Conservation (phyloP, 148 eudicot species). For the Arctostaphylos glauca region DNA sequence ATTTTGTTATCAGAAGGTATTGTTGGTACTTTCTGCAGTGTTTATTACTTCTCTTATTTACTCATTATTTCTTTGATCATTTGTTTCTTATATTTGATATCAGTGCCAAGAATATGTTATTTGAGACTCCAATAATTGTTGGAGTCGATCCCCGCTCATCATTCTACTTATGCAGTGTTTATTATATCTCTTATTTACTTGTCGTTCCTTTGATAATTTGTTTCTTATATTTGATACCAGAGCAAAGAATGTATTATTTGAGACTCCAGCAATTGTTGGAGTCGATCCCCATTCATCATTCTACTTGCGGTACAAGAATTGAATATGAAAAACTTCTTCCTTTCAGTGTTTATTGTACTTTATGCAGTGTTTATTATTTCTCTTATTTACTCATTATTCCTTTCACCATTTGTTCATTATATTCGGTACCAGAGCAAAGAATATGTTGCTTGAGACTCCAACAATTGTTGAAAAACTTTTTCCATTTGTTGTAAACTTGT, state of each 20-base stretch:
- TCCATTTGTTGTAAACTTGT: too few relatives aligned
- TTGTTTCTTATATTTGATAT: slow-evolving; percentile 8
- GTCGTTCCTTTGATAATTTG: slow-evolving; percentile 1
- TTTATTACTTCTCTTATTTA: neutral
- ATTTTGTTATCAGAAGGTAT: slow-evolving; percentile 17
- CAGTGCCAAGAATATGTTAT: slow-evolving; percentile 17
- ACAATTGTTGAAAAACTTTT: slow-evolving; percentile 6
- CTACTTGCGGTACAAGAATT: too few relatives aligned
- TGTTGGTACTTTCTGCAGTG: slow-evolving; percentile 19
- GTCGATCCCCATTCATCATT: slow-evolving; percentile 8
- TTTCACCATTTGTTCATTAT: slow-evolving; percentile 4
- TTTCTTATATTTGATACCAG: slow-evolving; percentile 20
- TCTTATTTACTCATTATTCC: slow-evolving; percentile 7
- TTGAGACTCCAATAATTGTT: slow-evolving; percentile 14
- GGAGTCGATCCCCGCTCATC: slow-evolving; percentile 16
- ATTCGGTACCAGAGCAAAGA: slow-evolving; percentile 18
- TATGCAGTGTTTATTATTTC: slow-evolving; percentile 3
- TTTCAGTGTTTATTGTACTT: too few relatives aligned
- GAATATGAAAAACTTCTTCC: neutral
- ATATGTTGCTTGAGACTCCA: slow-evolving; percentile 7
- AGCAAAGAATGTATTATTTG: neutral
- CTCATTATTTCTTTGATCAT: slow-evolving; percentile 7
- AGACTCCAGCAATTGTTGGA: slow-evolving; percentile 18
- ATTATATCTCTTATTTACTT: neutral
- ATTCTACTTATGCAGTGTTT: slow-evolving; percentile 9